Base-by-base conservation (phyloP, 306 rosid species). In the Castanea sativa region DNA sequence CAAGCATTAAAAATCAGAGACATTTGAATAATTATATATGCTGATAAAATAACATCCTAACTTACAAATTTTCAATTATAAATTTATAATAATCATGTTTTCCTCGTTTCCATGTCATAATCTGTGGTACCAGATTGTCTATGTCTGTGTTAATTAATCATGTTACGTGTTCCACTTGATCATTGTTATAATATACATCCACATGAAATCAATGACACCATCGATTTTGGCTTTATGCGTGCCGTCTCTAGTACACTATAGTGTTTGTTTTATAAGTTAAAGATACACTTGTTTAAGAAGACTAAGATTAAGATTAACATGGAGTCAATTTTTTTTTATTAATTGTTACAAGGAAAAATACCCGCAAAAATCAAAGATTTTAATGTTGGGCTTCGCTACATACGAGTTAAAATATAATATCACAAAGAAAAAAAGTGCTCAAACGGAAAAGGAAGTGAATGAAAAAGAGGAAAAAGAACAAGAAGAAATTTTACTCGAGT, bases 111-210 rank as follows among this genome's bases (percentile, higher is more conserved):
- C 75, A 68, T 57, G 74, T 67, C 86, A 63, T 74, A 61, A 79
- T 79, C 79, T 74, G 59, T 56, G 78, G 23, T 41, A 23, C 25
- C 60, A 19, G 79, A 56, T 61, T 61, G 68, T 49, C 69, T 79
- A 71, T 78, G 82, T 74, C 83, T 82, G 80, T 76, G 78, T 14
- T 75, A 81, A 80, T 84, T 53, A 65, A 78, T 77, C 83, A 58
- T 79, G 74, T 79, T 59, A 63, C 74, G 23, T 73, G 35, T 81
- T 73, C 81, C 58, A 59, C 57, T 75, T 23, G 60, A 19, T 25
- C 41, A 14, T 29, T 64, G 13, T 64, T 64, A 9, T 33, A 8
- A 35, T 19, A 18, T 32, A 67, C 23, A 18, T 5, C 14, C 41
- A 5, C 25, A 30, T 30, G 21, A 16, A 33, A 33, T 65, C 2